Base-by-base conservation (phyloP, 768 basidiomycete species). In the Termitomyces sp. region DNA sequence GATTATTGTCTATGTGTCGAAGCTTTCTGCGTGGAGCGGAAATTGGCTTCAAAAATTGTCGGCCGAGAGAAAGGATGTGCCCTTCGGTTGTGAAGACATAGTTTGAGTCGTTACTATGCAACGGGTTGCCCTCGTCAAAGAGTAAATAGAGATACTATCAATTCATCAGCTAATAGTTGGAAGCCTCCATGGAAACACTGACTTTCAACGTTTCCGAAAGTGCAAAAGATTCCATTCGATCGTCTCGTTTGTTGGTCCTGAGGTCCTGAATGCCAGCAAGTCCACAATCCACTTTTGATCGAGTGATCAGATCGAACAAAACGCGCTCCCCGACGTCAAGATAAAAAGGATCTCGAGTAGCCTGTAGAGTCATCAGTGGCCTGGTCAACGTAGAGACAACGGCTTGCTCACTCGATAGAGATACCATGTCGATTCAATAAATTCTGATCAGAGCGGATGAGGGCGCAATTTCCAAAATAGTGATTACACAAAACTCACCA, bases 221-320 rank as follows among this genome's bases (percentile, higher is more conserved):
- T n/a, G 84, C 84, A 69, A 98, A 99, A 5, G 90, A 93, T 70
- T 98, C 97, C 97, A 98, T 98, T 58, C 96, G 82, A 65, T 98
- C 93, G 60, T 95, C 93, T 17, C 82, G 83, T 63, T 84, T 76
- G 62, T 91, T 89, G 30, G 77, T 84, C 41, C 86, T 77, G 2
- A 98, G 79, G 70, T 97, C 89, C 61, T 79, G 76, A 55, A 98
- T 85, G 8, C 91, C 86, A 5, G 89, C 80, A 44, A 98, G 76
- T 1, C 96, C 96, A 67, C 96, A 98, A 11, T 82, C 78, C 4
- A 94, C 92, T 70, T 86, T 90, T 17, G 91, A 77, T 46, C 94
- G 81, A 10, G 78, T 73, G 21, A 73, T 79, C 28, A 98, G 68
- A 67, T 98, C 96, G 54, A 75, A 76, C 32, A 98, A 71, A 28